These are phyloP conservation scores for Penicillium chermesinum DNA, from an alignment of 495 filamentous ascomycete species.

Conservation along the genomic window DNA sequence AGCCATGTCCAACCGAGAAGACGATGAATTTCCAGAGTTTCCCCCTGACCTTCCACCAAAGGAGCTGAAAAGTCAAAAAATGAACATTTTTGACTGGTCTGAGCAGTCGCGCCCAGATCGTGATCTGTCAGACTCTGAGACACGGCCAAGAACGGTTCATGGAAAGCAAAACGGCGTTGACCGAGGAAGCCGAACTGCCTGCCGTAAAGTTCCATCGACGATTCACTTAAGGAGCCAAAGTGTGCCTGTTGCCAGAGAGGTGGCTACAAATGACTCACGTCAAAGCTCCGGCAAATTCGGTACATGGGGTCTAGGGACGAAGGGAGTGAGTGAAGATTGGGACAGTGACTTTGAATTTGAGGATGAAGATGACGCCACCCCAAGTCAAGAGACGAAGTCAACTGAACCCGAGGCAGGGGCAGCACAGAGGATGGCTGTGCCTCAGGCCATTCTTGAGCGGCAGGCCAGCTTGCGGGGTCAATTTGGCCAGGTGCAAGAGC, in stretches of 20 bases:
- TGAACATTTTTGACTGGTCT: slow-evolving; percentile 79
- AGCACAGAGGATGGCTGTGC: slow-evolving; percentile 61
- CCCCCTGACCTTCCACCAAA: neutral
- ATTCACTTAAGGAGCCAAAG: slow-evolving; percentile 90
- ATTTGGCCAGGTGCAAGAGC: slow-evolving; percentile 79
- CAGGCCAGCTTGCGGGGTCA: slow-evolving; percentile 83
- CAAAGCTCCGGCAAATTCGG: slow-evolving; percentile 74
- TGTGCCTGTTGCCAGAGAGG: slow-evolving; percentile 78
- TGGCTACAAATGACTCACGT: slow-evolving; percentile 47
- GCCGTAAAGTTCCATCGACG: slow-evolving; percentile 68
- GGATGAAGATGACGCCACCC: slow-evolving; percentile 36
- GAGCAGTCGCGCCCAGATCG: slow-evolving; percentile 58
- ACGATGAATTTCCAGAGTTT: neutral
- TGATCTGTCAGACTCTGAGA: slow-evolving; percentile 46
- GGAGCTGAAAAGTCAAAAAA: slow-evolving; percentile 19
- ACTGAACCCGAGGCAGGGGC: slow-evolving; percentile 10
- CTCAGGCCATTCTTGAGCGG: slow-evolving; percentile 73
- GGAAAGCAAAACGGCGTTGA: slow-evolving; percentile 74
- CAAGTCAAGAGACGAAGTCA: slow-evolving; percentile 22
- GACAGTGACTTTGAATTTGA: slow-evolving; percentile 80
- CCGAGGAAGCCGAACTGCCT: slow-evolving; percentile 67
- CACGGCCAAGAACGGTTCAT: slow-evolving; percentile 82
- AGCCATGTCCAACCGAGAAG: neutral
- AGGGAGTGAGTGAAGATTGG: slow-evolving; percentile 78
- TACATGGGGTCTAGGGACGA: slow-evolving; percentile 80